Percentiles rank a stretch among this genome's conserved stretches.
These are phyloP conservation scores for Toxicodendron radicans DNA, from an alignment of 345 rosid species.

Conservation along the genomic window DNA sequence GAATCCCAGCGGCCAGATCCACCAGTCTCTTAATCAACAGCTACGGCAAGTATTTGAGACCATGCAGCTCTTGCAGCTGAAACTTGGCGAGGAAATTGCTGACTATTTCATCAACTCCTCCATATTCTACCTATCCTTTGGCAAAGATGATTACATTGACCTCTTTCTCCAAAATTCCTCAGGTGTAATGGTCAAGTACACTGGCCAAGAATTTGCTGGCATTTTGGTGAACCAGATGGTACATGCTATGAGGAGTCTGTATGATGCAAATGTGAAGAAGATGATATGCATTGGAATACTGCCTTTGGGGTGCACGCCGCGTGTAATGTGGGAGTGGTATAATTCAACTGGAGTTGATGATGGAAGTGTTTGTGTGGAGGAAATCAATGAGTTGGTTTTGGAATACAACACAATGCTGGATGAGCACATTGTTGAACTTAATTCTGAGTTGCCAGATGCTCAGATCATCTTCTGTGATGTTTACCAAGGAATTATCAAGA, in stretches of 20 bases:
- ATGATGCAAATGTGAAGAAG: conserved; percentile 48
- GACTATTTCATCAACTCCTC: conserved; percentile 42
- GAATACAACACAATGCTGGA: conserved; percentile 48
- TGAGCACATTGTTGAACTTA: conserved; percentile 36
- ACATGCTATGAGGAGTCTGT: conserved; percentile 41
- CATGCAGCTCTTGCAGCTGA: conserved; percentile 53
- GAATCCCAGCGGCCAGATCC: conserved; percentile 35
- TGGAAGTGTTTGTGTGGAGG: conserved; percentile 40
- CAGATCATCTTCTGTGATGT: conserved; percentile 52
- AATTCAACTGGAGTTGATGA: conserved; percentile 14
- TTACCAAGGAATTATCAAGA: conserved; percentile 51
- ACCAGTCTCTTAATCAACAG: conserved; percentile 67
- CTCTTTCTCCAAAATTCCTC: conserved; percentile 49
- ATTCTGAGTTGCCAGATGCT: conserved; percentile 40
- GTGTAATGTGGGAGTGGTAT: conserved; percentile 39
- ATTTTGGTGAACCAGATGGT: conserved; percentile 57
- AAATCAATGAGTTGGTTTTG: conserved; percentile 49
- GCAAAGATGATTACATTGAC: conserved; percentile 60
- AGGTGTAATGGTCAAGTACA: conserved; percentile 42
- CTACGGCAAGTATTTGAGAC: conserved; percentile 62
- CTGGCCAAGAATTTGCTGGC: conserved; percentile 42
- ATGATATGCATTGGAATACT: conserved; percentile 49
- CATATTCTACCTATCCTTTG: conserved; percentile 63
- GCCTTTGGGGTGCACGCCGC: conserved; percentile 67
- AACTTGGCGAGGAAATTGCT: conserved; percentile 33